phyloP scores from a whole-genome alignment of 2,329 filamentous ascomycete species.

The Calonectria hongkongensis region DNA sequence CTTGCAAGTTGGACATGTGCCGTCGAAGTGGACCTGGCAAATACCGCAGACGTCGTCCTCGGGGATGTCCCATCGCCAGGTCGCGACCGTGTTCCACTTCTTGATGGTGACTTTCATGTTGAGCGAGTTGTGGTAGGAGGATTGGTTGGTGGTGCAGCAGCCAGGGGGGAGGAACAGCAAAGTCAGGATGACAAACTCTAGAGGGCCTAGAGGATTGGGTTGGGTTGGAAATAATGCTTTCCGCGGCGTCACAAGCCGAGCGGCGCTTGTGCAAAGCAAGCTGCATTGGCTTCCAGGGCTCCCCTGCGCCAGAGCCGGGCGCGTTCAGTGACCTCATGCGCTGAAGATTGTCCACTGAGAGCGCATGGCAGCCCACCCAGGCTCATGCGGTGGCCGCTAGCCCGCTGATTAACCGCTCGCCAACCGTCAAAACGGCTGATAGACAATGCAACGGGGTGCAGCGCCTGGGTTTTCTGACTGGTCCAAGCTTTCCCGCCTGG shows the following conservation, averaged over 20 bases:
- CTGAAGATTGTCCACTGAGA: conserved; percentile 46
- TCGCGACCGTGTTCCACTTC: conserved; percentile 94
- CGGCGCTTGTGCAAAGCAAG: conserved; percentile 23
- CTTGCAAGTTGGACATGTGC: conserved; percentile 98
- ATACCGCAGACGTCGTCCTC: conserved; percentile 99
- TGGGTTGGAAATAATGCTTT: conserved; percentile 29
- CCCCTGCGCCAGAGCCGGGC: conserved; percentile 32
- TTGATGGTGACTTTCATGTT: conserved; percentile 96
- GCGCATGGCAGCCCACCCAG: conserved; percentile 18
- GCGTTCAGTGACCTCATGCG: conserved; percentile 52
- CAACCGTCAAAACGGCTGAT: conserved; percentile 39
- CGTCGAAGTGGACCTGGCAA: conserved; percentile 98
- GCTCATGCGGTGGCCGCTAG: conserved; percentile 29
- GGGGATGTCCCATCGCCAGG: conserved; percentile 98
- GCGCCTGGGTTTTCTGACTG: conserved; percentile 37
- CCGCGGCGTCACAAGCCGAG: conserved; percentile 24
- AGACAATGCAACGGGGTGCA: conserved; percentile 39
- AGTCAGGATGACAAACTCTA: conserved; percentile 46
- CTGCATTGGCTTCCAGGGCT: conserved; percentile 28
- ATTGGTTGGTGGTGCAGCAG: conserved; percentile 4
- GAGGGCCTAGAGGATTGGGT: conserved; percentile 27
- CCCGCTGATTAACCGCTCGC: conserved; percentile 42
- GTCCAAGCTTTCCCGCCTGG: conserved; percentile 51
- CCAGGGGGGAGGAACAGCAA: conserved; percentile 26
- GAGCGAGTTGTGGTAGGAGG: conserved; percentile 31